Evolutionary conservation across 2,329 filamentous ascomycete genomes (phyloP).

Genomic region (Aspergillus carbonarius): DNA sequence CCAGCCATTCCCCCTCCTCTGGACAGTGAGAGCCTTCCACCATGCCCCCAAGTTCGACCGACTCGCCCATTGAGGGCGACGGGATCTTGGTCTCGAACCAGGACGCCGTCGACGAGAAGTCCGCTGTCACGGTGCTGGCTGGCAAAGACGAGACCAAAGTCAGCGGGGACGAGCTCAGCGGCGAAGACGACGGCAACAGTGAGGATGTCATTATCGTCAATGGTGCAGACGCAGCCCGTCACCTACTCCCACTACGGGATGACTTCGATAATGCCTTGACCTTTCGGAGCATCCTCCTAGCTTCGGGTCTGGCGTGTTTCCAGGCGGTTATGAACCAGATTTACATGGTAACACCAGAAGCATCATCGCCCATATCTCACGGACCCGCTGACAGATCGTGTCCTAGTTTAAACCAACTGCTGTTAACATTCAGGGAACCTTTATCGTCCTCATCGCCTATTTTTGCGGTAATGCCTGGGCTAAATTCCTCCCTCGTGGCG

Average conservation of each 20-base stretch:
- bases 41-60: neutral
- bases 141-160: neutral
- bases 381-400: neutral
- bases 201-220: slow-evolving; percentile 49
- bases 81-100: neutral
- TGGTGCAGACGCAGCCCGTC: slow-evolving; percentile 51
- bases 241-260: slow-evolving; percentile 55
- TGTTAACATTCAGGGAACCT: slow-evolving; percentile 43
- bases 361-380: neutral
- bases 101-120: neutral
- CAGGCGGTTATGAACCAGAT: slow-evolving; percentile 59
- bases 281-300: slow-evolving; percentile 54
- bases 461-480: slow-evolving; percentile 55
- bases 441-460: slow-evolving; percentile 59
- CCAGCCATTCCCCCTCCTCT: neutral
- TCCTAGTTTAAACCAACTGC: slow-evolving; percentile 1
- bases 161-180: neutral
- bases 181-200: neutral
- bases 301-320: slow-evolving; percentile 52
- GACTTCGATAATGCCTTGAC: slow-evolving; percentile 55
- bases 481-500: slow-evolving; percentile 52
- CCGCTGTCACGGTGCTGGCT: neutral
- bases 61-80: neutral
- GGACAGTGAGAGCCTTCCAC: neutral
- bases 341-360: slow-evolving; percentile 45